Percentiles rank a stretch among this genome's conserved stretches.
Conservation (phyloP, 1,284 basidiomycete species). For the Bjerkandera adusta region DNA sequence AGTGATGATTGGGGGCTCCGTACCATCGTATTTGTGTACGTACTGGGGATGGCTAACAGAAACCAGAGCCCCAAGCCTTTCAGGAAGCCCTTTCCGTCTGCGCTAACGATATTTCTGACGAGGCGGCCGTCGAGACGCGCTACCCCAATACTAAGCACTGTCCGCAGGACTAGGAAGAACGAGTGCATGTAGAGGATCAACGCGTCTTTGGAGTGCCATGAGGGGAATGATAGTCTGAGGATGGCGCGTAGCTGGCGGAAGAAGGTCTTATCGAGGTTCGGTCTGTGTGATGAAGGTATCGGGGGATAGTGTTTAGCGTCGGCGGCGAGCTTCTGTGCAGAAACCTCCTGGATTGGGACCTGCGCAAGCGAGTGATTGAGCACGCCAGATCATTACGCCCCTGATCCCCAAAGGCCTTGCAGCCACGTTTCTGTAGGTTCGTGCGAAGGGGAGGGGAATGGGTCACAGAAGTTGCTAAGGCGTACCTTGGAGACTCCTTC, state of each 20-base stretch:
- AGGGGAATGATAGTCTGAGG: slow-evolving; percentile 75
- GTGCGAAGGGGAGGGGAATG: background rate
- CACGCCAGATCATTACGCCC: background rate
- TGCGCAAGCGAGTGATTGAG: slow-evolving; percentile 20
- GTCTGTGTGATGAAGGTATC: slow-evolving; percentile 48
- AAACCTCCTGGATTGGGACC: slow-evolving; percentile 40
- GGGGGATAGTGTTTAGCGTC: slow-evolving; percentile 57
- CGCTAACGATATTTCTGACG: slow-evolving; percentile 87
- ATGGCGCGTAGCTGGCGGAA: slow-evolving; percentile 79
- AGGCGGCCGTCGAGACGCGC: slow-evolving; percentile 90
- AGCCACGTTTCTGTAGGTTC: too few relatives aligned
- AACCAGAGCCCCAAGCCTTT: slow-evolving; percentile 90
- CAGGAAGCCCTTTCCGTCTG: slow-evolving; percentile 83
- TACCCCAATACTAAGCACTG: slow-evolving; percentile 84
- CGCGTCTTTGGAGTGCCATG: slow-evolving; percentile 73
- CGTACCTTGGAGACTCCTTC: slow-evolving; percentile 60
- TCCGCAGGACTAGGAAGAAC: slow-evolving; percentile 84
- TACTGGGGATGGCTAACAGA: slow-evolving; percentile 86
- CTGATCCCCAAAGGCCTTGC: background rate
- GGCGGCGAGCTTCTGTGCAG: slow-evolving; percentile 39
- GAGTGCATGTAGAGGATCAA: slow-evolving; percentile 81
- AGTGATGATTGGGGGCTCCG: slow-evolving; percentile 13
- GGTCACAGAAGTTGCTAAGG: background rate
- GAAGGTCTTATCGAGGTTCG: slow-evolving; percentile 79
- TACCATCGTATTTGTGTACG: slow-evolving; percentile 96